Evolutionary conservation across 176 grass and related monocot species (phyloP).

Genomic region (Themeda triandra): DNA sequence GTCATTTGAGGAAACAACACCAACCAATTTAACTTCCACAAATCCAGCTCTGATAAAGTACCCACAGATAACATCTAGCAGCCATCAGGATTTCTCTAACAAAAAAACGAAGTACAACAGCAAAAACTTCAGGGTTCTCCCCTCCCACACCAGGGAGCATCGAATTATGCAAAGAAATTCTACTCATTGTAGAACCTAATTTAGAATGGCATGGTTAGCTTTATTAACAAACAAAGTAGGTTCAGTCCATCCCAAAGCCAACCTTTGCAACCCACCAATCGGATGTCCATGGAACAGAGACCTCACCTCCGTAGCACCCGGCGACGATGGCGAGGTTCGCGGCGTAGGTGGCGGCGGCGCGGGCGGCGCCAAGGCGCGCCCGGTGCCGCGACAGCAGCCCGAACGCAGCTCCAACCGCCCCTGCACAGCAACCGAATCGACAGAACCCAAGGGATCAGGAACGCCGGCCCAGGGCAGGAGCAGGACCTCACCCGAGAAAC

Average conservation of each 20-base stretch:
- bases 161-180: background rate
- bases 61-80: background rate
- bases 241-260: background rate
- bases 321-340: constrained; percentile 60
- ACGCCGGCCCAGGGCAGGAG: background rate
- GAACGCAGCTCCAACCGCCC: constrained; percentile 51
- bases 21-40: background rate
- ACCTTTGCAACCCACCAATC: background rate
- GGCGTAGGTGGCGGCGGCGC: constrained; percentile 47
- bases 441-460: constrained; percentile 24
- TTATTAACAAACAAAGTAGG: background rate
- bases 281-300: background rate
- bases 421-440: constrained; percentile 31
- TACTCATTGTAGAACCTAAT: background rate
- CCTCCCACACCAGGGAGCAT: background rate
- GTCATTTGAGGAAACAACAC: background rate
- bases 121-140: background rate
- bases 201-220: background rate
- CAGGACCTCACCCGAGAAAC: background rate
- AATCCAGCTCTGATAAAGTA: background rate
- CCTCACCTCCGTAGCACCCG: constrained; percentile 79
- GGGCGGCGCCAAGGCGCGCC: constrained; percentile 40
- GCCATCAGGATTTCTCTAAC: background rate
- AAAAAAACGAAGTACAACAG: background rate
- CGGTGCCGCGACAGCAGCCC: constrained; percentile 65